These are phyloP conservation scores for Corinectria fuckeliana DNA, from an alignment of 2,329 filamentous ascomycete genomes.

Conservation along the genomic window DNA sequence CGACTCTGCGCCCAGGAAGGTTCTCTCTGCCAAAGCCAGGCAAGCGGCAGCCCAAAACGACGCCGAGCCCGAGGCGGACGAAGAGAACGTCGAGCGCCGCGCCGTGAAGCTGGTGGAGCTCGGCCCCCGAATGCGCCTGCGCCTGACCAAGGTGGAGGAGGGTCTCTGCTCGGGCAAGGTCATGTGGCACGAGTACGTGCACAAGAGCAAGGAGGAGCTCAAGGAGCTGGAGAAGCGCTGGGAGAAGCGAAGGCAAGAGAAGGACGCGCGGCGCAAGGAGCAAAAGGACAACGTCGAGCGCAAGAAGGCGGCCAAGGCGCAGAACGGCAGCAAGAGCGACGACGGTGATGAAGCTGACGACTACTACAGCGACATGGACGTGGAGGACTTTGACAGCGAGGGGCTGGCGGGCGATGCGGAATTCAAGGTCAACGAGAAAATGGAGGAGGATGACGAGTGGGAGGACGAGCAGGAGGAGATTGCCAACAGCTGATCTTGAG, in stretches of 20 bases:
- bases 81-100: slow-evolving; percentile 75
- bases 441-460: slow-evolving; percentile 59
- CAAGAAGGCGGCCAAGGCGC: slow-evolving; percentile 66
- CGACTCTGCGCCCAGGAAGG: slow-evolving; percentile 67
- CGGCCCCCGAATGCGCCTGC: slow-evolving; percentile 85
- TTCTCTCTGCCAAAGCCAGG: slow-evolving; percentile 61
- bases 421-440: slow-evolving; percentile 55
- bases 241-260: slow-evolving; percentile 78
- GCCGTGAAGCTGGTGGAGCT: slow-evolving; percentile 93
- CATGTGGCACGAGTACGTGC: slow-evolving; percentile 97
- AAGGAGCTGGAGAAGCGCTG: slow-evolving; percentile 82
- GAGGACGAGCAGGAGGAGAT: slow-evolving; percentile 57
- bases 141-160: slow-evolving; percentile 95
- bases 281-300: slow-evolving; percentile 91
- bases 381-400: slow-evolving; percentile 59
- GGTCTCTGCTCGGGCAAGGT: slow-evolving; percentile 87
- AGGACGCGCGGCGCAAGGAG: slow-evolving; percentile 79
- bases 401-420: slow-evolving; percentile 57
- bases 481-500: slow-evolving; percentile 33
- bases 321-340: slow-evolving; percentile 47
- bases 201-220: slow-evolving; percentile 81
- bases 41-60: slow-evolving; percentile 48
- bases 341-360: slow-evolving; percentile 48
- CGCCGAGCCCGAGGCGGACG: slow-evolving; percentile 54
- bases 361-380: slow-evolving; percentile 53